Base-by-base conservation (phyloP, 352 stramenopile species). In the Globisporangium canariense region DNA sequence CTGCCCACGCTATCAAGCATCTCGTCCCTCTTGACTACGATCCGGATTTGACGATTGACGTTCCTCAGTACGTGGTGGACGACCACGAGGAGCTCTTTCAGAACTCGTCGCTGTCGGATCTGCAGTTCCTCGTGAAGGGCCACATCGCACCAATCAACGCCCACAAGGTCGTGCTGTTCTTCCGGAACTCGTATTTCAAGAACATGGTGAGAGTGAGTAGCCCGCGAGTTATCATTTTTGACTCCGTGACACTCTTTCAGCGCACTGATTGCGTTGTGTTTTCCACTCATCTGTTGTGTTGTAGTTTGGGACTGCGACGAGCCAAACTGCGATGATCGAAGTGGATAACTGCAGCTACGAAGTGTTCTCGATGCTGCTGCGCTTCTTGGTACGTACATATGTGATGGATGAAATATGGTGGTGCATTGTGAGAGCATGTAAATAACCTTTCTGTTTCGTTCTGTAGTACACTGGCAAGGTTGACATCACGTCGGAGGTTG, bases 121-220 rank as follows among this genome's bases (percentile, higher is more conserved):
- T 96, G 28, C 86, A 94, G 66, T 96, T 96, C 54, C 73, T 94
- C 11, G 88, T 96, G 30, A 93, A 94, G 59, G 86, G 81, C 4
- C 83, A 91, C 65, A 94, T 94, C 60, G 83, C 83, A 2, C 86
- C 82, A 18, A 96, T 96, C 66, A 93, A 93, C 58, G 88, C 88
- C 9, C 86, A 96, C 73, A 93, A 93, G 60, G 88, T 96, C 22
- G 88, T 96, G 28, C 74, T 96, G 10, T 94, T 93, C 65, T 93
- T 96, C 67, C 86, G 87, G 38, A 96, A 96, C 64, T 89, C 88
- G 64, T 96, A 94, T 70, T 96, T 96, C 81, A 96, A 96, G 79
- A 91, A 91, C 71, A 88, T 94, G 84, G 88, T 96, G 80, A 82
- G 78, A 81, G 84, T 92, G 73, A 90, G 81, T 88, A 73, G 69